Base-by-base conservation (phyloP, 495 filamentous ascomycete species). In the Thozetella sp. region DNA sequence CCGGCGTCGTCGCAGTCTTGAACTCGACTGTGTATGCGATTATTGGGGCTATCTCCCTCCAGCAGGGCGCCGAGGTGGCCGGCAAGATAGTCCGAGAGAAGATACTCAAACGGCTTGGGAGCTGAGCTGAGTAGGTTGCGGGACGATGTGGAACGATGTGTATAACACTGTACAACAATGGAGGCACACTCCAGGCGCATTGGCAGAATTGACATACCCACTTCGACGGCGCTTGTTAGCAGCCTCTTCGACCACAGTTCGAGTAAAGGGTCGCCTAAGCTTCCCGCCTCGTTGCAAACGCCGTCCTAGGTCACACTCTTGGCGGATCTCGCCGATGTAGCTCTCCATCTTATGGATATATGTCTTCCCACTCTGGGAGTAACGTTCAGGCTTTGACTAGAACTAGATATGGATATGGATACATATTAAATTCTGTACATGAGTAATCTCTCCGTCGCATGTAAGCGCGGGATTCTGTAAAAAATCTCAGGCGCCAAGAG, bases 41-140 rank as follows among this genome's bases (percentile, higher is more conserved):
- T 23, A 71, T 98, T 37, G 95, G 95, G 23, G 95, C 96, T 23
- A 73, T 98, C 57, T 86, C 93, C 11, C 74, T 98, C 59, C 90
- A 96, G 72, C 88, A 89, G 62, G 95, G 95, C 25, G 91, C 90
- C 51, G 85, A 88, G 51, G 79, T 88, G 56, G 94, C 96, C 52
- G 88, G 87, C 57, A 78, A 83, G 71, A 76, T 95, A 58, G 86
- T 89, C 19, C 84, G 83, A 67, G 90, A 97, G 58, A 88, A 86
- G 73, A 88, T 99, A 67, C 73, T 99, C 63, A 76, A 69, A 61
- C 74, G 62, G 59, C 15, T 80, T 20, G 67, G 58, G 26, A 46
- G 24, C 59, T 72, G 24, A 67, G 40, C 17, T 3, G 30, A n/a
- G 34, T 30, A 12, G 25, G 0, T 34, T 10, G 27, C 19, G 24